Base-by-base conservation (phyloP, 2,329 filamentous ascomycete species). In the Aspergillus bombycis region DNA sequence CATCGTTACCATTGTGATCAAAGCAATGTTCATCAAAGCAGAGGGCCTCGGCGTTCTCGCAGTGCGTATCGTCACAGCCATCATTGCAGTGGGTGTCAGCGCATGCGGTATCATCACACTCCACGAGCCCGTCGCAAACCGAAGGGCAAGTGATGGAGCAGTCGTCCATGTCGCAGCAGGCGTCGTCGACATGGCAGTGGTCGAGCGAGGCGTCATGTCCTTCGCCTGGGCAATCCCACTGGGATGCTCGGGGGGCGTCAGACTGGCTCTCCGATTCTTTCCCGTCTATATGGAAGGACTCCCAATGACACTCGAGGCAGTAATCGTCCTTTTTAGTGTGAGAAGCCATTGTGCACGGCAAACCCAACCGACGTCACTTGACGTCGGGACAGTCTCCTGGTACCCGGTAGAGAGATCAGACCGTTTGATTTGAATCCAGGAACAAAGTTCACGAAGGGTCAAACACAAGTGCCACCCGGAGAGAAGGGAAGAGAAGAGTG, bases 291-390 rank as follows among this genome's bases (percentile, higher is more conserved):
- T 77, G 72, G 45, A 79, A 76, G 4, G 71, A 68, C 55, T 79
- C 75, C 78, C 78, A 80, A 52, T 77, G 77, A 63, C 78, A 80
- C 68, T 79, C 77, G 28, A 80, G 73, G 65, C 78, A 80, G 65
- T 76, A 78, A 59, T 76, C 72, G 57, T 73, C 71, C 50, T 67
- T 66, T 60, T 71, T 71, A 55, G 71, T 62, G 66, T 75, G 73
- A 60, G 73, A 69, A 57, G 71, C 68, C 77, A 78, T 79, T 60
- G 62, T 72, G 68, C 21, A 66, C 60, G 57, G 43, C 45, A 28
- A 28, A 59, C 52, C 19, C 19, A 36, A 38, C 16, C 26, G 30
- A 26, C n/a, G 57, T 52, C 43, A 34, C 45, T 57, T 14, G 38
- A 57, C 38, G 55, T 46, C 36, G 38, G 26, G 19, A 45, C 12